Evolutionary conservation across 257 asterid genomes (phyloP).

Genomic region (Jaltomata sinuosa): DNA sequence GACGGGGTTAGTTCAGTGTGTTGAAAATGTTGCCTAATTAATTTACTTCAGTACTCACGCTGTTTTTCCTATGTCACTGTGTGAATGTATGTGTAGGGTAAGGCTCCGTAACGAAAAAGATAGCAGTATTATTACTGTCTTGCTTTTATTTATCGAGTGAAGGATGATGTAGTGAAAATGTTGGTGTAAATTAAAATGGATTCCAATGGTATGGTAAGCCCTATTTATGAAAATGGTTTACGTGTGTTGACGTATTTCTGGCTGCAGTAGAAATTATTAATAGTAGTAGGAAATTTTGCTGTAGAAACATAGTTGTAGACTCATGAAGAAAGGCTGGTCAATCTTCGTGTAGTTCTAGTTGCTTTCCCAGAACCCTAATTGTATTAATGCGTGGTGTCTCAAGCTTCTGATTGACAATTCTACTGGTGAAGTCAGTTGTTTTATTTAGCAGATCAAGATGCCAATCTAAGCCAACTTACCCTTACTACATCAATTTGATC

Average conservation of each 20-base stretch:
- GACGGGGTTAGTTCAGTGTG: constrained; percentile 68
- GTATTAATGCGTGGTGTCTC: background rate
- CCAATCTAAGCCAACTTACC: background rate
- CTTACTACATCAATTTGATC: background rate
- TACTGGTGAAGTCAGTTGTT: background rate
- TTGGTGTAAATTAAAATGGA: background rate
- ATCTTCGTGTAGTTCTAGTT: background rate
- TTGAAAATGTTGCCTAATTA: background rate
- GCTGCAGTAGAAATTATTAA: background rate
- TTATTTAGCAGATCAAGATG: background rate
- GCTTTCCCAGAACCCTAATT: background rate
- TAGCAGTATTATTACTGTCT: background rate
- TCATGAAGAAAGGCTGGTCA: background rate
- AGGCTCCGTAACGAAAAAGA: background rate
- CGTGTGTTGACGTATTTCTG: background rate
- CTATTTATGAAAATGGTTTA: background rate
- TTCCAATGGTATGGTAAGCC: background rate
- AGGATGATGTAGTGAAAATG: background rate
- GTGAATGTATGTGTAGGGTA: background rate
- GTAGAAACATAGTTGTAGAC: background rate
- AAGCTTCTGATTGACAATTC: background rate
- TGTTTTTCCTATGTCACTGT: background rate
- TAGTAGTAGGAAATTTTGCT: background rate
- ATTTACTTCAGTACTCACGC: background rate
- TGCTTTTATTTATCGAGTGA: background rate